These are phyloP conservation scores for Talaromyces sp. DNA, from an alignment of 2,329 filamentous ascomycete genomes.

Conservation along the genomic window DNA sequence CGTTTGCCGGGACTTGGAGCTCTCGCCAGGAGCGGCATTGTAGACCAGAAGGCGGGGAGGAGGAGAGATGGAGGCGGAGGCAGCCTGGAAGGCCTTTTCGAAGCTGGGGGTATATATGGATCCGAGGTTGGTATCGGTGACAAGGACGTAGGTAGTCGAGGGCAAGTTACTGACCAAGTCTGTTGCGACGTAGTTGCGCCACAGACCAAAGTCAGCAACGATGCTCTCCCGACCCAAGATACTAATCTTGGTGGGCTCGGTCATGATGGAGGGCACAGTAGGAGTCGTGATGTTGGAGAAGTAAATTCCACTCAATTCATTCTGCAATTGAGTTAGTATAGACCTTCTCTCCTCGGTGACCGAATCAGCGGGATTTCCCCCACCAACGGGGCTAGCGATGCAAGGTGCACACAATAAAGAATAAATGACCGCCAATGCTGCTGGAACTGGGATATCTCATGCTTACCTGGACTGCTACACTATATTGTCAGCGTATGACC, in stretches of 20 bases:
- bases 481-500: slow-evolving; percentile 12
- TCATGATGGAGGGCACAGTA: slow-evolving; percentile 29
- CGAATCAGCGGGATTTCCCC: slow-evolving; percentile 15
- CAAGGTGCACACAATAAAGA: slow-evolving; percentile 14
- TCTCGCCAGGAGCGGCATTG: slow-evolving; percentile 85
- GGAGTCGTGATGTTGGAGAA: slow-evolving; percentile 10
- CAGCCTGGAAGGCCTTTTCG: slow-evolving; percentile 63
- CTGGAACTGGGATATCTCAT: background rate
- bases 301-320: slow-evolving; percentile 28
- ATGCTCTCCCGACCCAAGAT: slow-evolving; percentile 91
- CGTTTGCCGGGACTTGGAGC: slow-evolving; percentile 87
- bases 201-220: slow-evolving; percentile 87
- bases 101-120: slow-evolving; percentile 81
- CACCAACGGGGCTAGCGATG: slow-evolving; percentile 22
- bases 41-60: slow-evolving; percentile 78
- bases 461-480: slow-evolving; percentile 19
- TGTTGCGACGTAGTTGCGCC: slow-evolving; percentile 76
- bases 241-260: slow-evolving; percentile 64
- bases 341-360: slow-evolving; percentile 6
- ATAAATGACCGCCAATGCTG: slow-evolving; percentile 2
- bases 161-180: slow-evolving; percentile 77
- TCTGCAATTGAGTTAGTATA: slow-evolving; percentile 22
- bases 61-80: slow-evolving; percentile 48
- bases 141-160: slow-evolving; percentile 91
- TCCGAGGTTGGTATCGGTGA: slow-evolving; percentile 92